Percentiles rank a stretch among this genome's conserved stretches.
Evolutionary conservation across 2,329 filamentous ascomycete genomes (phyloP).

Genomic region (Neurospora sp.): DNA sequence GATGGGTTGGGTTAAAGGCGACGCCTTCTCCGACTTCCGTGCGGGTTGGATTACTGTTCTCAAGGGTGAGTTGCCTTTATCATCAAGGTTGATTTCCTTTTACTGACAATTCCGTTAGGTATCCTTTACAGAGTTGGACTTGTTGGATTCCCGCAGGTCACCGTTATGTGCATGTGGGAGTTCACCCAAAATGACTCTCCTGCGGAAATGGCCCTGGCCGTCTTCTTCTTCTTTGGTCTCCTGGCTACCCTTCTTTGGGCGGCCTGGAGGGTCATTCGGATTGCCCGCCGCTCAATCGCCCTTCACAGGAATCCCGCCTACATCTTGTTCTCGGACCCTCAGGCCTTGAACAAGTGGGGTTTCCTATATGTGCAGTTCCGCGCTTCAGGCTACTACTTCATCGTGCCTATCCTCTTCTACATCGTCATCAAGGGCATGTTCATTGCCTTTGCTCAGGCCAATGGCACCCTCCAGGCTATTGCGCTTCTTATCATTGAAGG

Average conservation of each 20-base stretch:
- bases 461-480: slow-evolving; percentile 65
- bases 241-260: slow-evolving; percentile 73
- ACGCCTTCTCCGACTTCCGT: slow-evolving; percentile 88
- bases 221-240: slow-evolving; percentile 83
- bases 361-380: slow-evolving; percentile 97
- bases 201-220: slow-evolving; percentile 75
- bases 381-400: slow-evolving; percentile 91
- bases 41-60: slow-evolving; percentile 89
- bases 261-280: slow-evolving; percentile 76
- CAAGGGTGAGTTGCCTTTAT: slow-evolving; percentile 41
- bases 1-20: slow-evolving; percentile 66
- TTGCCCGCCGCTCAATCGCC: slow-evolving; percentile 76
- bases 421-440: slow-evolving; percentile 84
- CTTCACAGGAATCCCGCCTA: slow-evolving; percentile 97
- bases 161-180: slow-evolving; percentile 87
- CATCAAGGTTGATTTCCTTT: not conserved
- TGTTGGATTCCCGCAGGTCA: slow-evolving; percentile 87
- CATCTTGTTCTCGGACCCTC: slow-evolving; percentile 92
- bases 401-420: slow-evolving; percentile 70
- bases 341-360: slow-evolving; percentile 92
- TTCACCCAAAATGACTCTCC: slow-evolving; percentile 77
- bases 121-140: slow-evolving; percentile 85
- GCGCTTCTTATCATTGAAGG: slow-evolving; percentile 78
- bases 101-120: slow-evolving; percentile 23
- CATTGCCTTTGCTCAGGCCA: slow-evolving; percentile 68